Evolutionary conservation across 371 early-diverging fungal species (phyloP).

Genomic region (Dinochytrium kinnereticum): DNA sequence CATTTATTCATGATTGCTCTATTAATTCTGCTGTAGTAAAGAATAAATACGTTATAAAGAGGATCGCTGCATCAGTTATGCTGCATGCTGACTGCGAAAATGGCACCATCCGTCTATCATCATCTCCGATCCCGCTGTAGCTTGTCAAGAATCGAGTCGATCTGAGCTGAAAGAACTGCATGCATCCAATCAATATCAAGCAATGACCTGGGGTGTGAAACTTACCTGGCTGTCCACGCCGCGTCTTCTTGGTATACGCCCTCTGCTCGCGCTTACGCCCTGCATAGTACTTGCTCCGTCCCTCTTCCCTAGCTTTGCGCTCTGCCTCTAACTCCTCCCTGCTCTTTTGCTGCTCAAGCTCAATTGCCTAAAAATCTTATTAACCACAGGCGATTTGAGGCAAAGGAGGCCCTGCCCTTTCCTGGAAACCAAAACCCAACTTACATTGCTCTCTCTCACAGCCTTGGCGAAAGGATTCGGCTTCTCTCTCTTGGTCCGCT

Average conservation of each 20-base stretch:
- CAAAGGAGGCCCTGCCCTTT: too few species aligned
- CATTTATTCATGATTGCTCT: too few species aligned
- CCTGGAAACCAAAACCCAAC: too few species aligned
- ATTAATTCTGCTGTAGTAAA: too few species aligned
- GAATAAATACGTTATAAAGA: too few species aligned
- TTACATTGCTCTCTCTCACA: not conserved
- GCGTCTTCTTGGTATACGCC: not conserved
- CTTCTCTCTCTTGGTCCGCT: not conserved
- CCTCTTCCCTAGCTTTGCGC: not conserved
- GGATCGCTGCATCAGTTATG: too few species aligned
- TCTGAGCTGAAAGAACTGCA: constrained; percentile 10
- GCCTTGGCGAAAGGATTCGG: constrained; percentile 11
- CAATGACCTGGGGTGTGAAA: not conserved
- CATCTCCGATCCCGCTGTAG: not conserved
- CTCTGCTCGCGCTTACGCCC: not conserved
- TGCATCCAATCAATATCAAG: not conserved
- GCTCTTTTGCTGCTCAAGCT: not conserved
- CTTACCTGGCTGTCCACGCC: constrained; percentile 14
- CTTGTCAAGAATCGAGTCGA: not conserved
- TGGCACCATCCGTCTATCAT: not conserved
- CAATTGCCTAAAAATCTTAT: not conserved
- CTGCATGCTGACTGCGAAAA: too few species aligned
- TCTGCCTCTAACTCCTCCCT: not conserved
- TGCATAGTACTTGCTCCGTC: not conserved
- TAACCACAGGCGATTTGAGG: too few species aligned